A percentile compares a stretch with the other conserved stretches of the same genome.
These are phyloP conservation scores for Ballota nigra DNA, from an alignment of 257 asterid genomes.

Conservation along the genomic window DNA sequence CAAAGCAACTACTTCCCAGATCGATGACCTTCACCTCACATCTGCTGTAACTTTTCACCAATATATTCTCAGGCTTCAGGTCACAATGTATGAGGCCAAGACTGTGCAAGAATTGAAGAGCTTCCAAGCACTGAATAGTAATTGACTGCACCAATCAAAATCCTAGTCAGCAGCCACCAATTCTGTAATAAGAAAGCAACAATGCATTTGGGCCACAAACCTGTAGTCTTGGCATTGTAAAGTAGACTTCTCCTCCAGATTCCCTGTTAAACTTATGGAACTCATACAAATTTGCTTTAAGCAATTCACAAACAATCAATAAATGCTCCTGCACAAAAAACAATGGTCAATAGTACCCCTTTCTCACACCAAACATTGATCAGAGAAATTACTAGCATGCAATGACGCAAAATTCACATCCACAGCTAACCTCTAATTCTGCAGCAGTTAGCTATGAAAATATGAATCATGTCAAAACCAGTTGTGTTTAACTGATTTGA, in stretches of 20 bases:
- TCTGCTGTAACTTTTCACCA: constrained; percentile 99
- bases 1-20: constrained; percentile 95
- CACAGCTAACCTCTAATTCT: too few species aligned
- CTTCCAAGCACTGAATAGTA: constrained; percentile 96
- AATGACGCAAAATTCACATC: neutral
- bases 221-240: constrained; percentile 99
- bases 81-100: constrained; percentile 99
- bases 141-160: constrained; percentile 65
- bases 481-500: too few species aligned
- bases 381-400: neutral
- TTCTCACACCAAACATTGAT: constrained; percentile 18
- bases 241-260: constrained; percentile 99
- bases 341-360: constrained; percentile 4
- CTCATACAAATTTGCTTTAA: constrained; percentile 95
- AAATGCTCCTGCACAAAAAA: constrained; percentile 77
- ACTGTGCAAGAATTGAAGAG: constrained; percentile 85
- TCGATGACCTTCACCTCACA: constrained; percentile 99
- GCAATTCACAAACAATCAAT: constrained; percentile 93
- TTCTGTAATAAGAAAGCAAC: constrained; percentile 13
- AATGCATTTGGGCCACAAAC: constrained; percentile 38
- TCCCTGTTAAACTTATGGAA: constrained; percentile 96
- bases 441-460: too few species aligned
- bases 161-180: constrained; percentile 23
- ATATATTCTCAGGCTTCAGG: constrained; percentile 95
- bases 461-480: too few species aligned